Base-by-base conservation (phyloP, 129 eudicot species). In the Flaveria robusta region DNA sequence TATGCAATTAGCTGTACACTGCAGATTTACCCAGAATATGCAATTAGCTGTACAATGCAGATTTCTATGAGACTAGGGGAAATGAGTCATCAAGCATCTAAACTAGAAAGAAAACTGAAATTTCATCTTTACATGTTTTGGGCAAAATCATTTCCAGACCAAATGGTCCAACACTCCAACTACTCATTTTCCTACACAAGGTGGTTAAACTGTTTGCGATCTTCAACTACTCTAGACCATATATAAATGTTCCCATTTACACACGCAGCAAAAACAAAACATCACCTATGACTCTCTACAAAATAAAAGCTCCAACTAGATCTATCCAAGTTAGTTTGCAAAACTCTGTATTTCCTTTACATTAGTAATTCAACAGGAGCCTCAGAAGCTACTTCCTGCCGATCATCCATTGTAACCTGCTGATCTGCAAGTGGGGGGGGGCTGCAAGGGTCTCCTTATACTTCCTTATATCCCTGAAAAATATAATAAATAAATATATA, bases 401-500 rank as follows among this genome's bases (percentile, higher is more conserved):
- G 41, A 54, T 62, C 50, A 29, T 62, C 54, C 34, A 70, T 20
- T 63, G 74, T 39, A 52, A 37, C 49, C 42, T 64, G 60, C 58
- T 27, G 69, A 51, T 79, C 26, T 18, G 59, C 46, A 34, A 7
- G 39, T 34, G 39, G 27, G 45, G 3, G 47, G 5, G 52, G 10
- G 63, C 77, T 50, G 81, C 74, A 3, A 20, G 74, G 27, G n/a
- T 22, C 79, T 80, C 84, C 71, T 71, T 71, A 69, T 64, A 31
- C 55, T 71, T 71, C 84, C 82, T 85, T 66, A 85, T 68, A 75
- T 85, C 89, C 84, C 89, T 85, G 86, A 62, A 78, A 34, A 72
- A 63, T 8, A 42, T 14, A 68, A n/a, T 13, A 24, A 71, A 0
- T 31, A 12, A 60, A 62, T 7, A 42, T 3, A 43, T 66, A 66